These are phyloP conservation scores for Calamus simplicifolius DNA, from an alignment of 176 grass and related monocot genomes.

Conservation along the genomic window DNA sequence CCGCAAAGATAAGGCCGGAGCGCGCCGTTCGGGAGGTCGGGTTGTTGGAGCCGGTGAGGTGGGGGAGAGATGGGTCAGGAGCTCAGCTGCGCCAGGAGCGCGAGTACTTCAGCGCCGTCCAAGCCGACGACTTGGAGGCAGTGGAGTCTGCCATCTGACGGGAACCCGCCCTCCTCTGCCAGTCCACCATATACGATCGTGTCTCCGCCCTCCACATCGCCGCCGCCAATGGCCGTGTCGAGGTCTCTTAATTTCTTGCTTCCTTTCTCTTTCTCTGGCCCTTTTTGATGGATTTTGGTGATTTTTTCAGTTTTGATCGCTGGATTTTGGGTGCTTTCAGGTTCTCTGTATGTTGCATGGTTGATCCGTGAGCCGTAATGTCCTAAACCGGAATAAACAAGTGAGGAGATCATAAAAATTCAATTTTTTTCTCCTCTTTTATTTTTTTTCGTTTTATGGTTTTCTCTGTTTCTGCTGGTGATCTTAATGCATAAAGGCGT, in stretches of 20 bases:
- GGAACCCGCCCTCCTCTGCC: constrained; percentile 34
- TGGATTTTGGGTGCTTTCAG: constrained; percentile 9
- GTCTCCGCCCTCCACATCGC: constrained; percentile 76
- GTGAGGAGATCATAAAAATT: too few species aligned
- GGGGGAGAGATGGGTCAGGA: constrained; percentile 54
- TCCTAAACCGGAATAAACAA: too few species aligned
- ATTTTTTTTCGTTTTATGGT: too few species aligned
- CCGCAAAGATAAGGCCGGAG: too few species aligned
- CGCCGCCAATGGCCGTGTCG: constrained; percentile 65
- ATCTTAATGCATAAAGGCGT: too few species aligned
- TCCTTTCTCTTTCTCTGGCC: background rate
- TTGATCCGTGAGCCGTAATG: too few species aligned
- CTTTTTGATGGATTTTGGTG: constrained; percentile 8
- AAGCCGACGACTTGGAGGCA: constrained; percentile 53
- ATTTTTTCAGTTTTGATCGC: background rate
- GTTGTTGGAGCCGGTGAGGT: too few species aligned
- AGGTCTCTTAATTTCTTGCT: constrained; percentile 31
- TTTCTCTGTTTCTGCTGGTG: too few species aligned
- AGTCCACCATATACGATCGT: constrained; percentile 66
- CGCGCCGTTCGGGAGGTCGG: too few species aligned
- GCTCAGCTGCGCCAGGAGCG: constrained; percentile 63
- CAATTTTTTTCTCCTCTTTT: too few species aligned
- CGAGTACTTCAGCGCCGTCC: constrained; percentile 68
- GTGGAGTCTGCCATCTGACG: constrained; percentile 35
- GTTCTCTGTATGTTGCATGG: constrained; percentile 52